phyloP scores from a whole-genome alignment of 1,284 basidiomycete species.

The Sutorius eximius region DNA sequence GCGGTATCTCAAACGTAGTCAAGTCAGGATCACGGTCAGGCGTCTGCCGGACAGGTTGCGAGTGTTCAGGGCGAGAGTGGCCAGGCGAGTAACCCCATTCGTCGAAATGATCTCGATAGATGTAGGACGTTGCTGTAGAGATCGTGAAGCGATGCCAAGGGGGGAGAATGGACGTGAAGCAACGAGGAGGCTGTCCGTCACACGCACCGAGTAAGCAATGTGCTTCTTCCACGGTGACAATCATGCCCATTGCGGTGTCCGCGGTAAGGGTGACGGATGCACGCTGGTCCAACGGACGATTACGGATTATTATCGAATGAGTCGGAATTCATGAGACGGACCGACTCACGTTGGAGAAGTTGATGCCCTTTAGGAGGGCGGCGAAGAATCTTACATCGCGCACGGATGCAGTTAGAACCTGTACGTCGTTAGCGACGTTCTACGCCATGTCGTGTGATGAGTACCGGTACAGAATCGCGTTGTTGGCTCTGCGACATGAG shows the following conservation, averaged over 20 bases:
- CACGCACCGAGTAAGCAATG: constrained; percentile 70
- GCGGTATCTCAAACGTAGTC: constrained; percentile 76
- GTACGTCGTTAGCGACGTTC: no score
- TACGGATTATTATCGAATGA: not conserved
- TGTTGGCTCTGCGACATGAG: constrained; percentile 27
- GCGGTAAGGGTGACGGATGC: constrained; percentile 73
- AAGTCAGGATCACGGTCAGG: constrained; percentile 15
- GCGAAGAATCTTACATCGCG: constrained; percentile 79
- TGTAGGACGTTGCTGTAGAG: constrained; percentile 76
- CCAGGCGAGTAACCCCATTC: constrained; percentile 45
- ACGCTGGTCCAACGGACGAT: constrained; percentile 46
- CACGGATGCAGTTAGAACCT: constrained; percentile 78
- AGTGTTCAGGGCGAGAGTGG: constrained; percentile 19
- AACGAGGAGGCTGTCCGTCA: constrained; percentile 8
- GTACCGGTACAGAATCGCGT: constrained; percentile 27
- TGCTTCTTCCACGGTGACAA: constrained; percentile 87
- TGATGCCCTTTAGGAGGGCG: constrained; percentile 74
- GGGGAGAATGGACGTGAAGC: not conserved
- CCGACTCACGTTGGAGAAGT: constrained; percentile 65
- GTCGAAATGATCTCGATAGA: constrained; percentile 78
- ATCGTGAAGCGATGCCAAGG: not conserved
- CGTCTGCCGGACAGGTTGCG: constrained; percentile 16
- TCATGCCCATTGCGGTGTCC: constrained; percentile 73
- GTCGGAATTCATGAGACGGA: constrained; percentile 2
- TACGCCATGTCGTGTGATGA: not conserved